Base-by-base conservation (phyloP, 192 early-diverging fungal genomes). In the Glomus cerebriforme region DNA sequence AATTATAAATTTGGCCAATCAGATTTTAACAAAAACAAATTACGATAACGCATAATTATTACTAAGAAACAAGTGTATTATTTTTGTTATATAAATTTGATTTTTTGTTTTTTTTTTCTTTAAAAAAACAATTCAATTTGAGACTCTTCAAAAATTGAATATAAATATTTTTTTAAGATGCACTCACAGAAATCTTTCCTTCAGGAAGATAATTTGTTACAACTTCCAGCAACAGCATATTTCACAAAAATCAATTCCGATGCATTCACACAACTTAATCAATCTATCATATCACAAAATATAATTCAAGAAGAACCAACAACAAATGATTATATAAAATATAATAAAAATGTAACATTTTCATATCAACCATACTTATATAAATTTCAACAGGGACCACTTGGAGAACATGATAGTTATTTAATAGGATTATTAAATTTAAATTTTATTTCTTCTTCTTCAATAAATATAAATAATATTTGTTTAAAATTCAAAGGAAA, bases 401-500 rank as follows among this genome's bases (percentile, higher is more conserved):
- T 77, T 34, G 75, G 64, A 47, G 59, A 66, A 39, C 27, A 19
- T 10, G 75, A 77, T 66, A 77, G 54, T 47, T 77, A 43, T 77
- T 39, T 77, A 4, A 59, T 77, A 10, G 75, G 75, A 24, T 26
- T 45, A 24, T 19, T 77, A 24, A 37, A 77, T 66, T 49, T 77
- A 7, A 77, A 77, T 54, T 77, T 65, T 29, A n/a, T 17, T 13
- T 17, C 63, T 45, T 19, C 60, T 31, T 35, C 19, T 24, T 62
- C 17, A 32, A 31, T 66, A 66, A 66, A 77, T 7, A 54, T 74
- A 19, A 45, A 43, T 19, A 59, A 34, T 77, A 27, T 77, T 24
- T 24, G 35, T n/a, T 54, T 77, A 31, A 59, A 77, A n/a, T 49
- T 77, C 7, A 77, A 67, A 77, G 75, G 75, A 3, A 15, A 7